These are phyloP conservation scores for Pleurotus sapidus DNA, from an alignment of 768 basidiomycete species.

Conservation along the genomic window DNA sequence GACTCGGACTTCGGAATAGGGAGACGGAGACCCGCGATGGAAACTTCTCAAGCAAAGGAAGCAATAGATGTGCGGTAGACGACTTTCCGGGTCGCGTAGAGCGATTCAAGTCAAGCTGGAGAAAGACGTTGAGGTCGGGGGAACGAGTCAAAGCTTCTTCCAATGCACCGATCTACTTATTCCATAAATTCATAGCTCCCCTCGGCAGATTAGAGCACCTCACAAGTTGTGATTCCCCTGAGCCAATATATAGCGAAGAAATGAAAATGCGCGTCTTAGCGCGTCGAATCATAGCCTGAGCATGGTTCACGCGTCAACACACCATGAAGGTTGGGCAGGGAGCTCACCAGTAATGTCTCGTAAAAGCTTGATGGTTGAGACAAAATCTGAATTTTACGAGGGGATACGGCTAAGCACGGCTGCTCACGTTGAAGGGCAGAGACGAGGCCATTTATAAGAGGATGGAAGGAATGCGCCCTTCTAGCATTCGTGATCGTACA, in stretches of 20 bases:
- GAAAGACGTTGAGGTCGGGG: slow-evolving; percentile 58
- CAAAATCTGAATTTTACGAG: slow-evolving; percentile 52
- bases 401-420: slow-evolving; percentile 45
- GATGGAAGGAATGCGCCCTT: slow-evolving; percentile 19
- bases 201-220: slow-evolving; percentile 22
- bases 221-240: slow-evolving; percentile 77
- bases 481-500: background rate
- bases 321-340: no score
- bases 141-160: slow-evolving; percentile 55
- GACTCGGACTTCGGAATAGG: slow-evolving; percentile 85
- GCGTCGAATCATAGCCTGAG: slow-evolving; percentile 71
- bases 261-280: slow-evolving; percentile 83
- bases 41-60: slow-evolving; percentile 72
- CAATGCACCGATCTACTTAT: slow-evolving; percentile 65
- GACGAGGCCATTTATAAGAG: slow-evolving; percentile 35
- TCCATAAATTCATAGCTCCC: no score
- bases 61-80: slow-evolving; percentile 64
- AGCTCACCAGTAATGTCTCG: slow-evolving; percentile 47
- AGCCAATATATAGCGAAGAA: slow-evolving; percentile 87
- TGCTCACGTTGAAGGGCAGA: slow-evolving; percentile 33
- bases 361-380: slow-evolving; percentile 60
- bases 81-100: slow-evolving; percentile 71
- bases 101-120: slow-evolving; percentile 82
- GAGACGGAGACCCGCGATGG: slow-evolving; percentile 72
- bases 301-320: background rate